These are phyloP conservation scores for Daldinia concentrica DNA, from an alignment of 495 filamentous ascomycete species.

Conservation along the genomic window DNA sequence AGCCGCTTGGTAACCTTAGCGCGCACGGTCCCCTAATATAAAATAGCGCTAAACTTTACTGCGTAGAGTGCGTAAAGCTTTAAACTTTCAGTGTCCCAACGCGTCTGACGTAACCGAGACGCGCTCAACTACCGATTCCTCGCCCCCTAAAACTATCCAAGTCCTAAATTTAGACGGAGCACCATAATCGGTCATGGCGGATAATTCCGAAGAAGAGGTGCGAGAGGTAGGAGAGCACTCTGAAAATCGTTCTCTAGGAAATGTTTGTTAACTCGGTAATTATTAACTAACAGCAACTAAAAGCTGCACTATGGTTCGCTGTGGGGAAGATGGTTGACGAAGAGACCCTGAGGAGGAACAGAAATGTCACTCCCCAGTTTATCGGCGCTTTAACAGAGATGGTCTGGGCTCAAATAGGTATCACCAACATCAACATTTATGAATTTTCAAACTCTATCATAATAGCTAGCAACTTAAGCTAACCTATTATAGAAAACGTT, in stretches of 20 bases:
- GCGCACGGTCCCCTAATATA: conserved; percentile 5
- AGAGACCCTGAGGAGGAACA: conserved; percentile 75
- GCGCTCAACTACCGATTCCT: conserved; percentile 2
- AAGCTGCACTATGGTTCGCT: conserved; percentile 91
- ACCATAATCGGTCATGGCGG: conserved; percentile 36
- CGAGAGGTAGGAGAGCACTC: conserved; percentile 27
- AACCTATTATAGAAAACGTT: conserved; percentile 66
- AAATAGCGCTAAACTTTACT: conserved; percentile 24
- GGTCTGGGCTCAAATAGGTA: conserved; percentile 90
- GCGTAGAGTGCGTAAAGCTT: not conserved
- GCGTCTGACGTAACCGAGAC: conserved; percentile 33
- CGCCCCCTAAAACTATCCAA: conserved; percentile 1
- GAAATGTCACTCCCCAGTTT: conserved; percentile 94
- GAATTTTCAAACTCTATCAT: conserved; percentile 9
- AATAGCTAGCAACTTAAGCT: not conserved
- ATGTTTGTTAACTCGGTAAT: conserved; percentile 1
- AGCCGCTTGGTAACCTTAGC: not conserved
- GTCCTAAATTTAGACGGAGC: conserved; percentile 2
- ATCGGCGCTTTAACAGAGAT: conserved; percentile 92
- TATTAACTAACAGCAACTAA: conserved; percentile 70
- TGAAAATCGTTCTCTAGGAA: not conserved
- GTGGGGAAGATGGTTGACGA: conserved; percentile 92
- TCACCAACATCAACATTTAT: conserved; percentile 8
- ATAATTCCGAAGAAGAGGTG: conserved; percentile 47
- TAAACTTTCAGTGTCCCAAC: conserved; percentile 10